These are phyloP conservation scores for Rhododendron ovatum DNA, from an alignment of 148 eudicot genomes.

Conservation along the genomic window DNA sequence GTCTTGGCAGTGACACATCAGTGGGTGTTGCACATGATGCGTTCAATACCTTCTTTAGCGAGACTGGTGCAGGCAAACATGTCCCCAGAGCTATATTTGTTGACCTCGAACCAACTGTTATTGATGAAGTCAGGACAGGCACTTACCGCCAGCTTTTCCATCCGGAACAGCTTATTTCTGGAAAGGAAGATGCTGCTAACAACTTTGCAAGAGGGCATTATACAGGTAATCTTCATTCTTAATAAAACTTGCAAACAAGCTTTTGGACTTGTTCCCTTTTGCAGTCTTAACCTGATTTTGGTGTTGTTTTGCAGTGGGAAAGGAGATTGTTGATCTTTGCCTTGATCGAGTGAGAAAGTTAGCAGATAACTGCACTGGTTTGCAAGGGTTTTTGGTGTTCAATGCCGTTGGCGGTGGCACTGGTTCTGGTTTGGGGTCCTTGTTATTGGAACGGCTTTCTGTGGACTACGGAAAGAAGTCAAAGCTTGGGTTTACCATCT, in stretches of 20 bases:
- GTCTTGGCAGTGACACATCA: conserved; percentile 34
- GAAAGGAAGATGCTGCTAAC: conserved; percentile 60
- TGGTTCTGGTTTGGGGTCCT: conserved; percentile 58
- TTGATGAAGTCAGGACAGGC: conserved; percentile 50
- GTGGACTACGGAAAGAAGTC: conserved; percentile 62
- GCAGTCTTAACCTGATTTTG: background rate
- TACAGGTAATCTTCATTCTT: conserved; percentile 27
- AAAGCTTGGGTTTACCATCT: conserved; percentile 58
- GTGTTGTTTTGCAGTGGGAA: conserved; percentile 36
- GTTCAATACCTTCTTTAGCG: conserved; percentile 60
- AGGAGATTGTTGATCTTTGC: conserved; percentile 52
- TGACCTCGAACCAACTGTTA: conserved; percentile 59
- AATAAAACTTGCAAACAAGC: background rate
- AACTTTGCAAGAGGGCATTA: conserved; percentile 63
- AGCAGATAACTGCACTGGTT: conserved; percentile 56
- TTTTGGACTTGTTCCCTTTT: background rate
- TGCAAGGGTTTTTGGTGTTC: conserved; percentile 59
- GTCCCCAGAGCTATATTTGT: conserved; percentile 57
- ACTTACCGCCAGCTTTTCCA: conserved; percentile 57
- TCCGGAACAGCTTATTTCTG: conserved; percentile 57
- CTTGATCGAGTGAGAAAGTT: conserved; percentile 53
- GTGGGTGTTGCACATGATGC: conserved; percentile 46
- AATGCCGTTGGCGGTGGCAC: conserved; percentile 63
- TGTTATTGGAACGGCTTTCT: conserved; percentile 51
- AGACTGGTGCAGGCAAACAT: conserved; percentile 55